Evolutionary conservation across 176 grass and related monocot species (phyloP).

Genomic region (Aegilops bicornis): DNA sequence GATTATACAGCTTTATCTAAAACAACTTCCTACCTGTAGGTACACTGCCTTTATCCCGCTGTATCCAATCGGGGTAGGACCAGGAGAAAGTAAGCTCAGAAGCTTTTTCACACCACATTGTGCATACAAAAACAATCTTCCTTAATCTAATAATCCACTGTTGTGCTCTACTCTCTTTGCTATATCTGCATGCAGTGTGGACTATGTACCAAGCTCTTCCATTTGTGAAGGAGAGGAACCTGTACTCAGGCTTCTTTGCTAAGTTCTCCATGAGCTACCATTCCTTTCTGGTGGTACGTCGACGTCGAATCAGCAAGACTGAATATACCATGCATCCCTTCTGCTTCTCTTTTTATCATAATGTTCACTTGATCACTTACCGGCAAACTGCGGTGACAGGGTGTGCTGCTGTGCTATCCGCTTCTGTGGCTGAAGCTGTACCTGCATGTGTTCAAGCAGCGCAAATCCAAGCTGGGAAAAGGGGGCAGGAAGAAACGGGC

Average conservation of each 20-base stretch:
- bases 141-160: not conserved
- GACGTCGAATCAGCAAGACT: not conserved
- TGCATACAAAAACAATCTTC: not conserved
- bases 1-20: not conserved
- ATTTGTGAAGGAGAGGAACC: conserved; percentile 66
- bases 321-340: not conserved
- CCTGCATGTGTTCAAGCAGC: conserved; percentile 87
- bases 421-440: conserved; percentile 87
- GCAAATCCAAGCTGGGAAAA: conserved; percentile 71
- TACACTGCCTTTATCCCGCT: conserved; percentile 92
- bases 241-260: conserved; percentile 69
- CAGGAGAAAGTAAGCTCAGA: conserved; percentile 84
- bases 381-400: conserved; percentile 34
- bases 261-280: conserved; percentile 80
- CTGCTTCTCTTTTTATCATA: not conserved
- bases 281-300: conserved; percentile 69
- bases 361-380: not conserved
- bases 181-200: conserved; percentile 59
- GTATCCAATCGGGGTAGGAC: conserved; percentile 88
- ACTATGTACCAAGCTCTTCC: conserved; percentile 88
- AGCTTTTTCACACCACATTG: not conserved
- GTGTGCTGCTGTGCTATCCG: conserved; percentile 65
- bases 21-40: conserved; percentile 33
- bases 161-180: not conserved
- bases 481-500: conserved; percentile 50